Evolutionary conservation across 371 early-diverging fungal species (phyloP).

Genomic region (Hamiltosporidium tvaerminnensis): DNA sequence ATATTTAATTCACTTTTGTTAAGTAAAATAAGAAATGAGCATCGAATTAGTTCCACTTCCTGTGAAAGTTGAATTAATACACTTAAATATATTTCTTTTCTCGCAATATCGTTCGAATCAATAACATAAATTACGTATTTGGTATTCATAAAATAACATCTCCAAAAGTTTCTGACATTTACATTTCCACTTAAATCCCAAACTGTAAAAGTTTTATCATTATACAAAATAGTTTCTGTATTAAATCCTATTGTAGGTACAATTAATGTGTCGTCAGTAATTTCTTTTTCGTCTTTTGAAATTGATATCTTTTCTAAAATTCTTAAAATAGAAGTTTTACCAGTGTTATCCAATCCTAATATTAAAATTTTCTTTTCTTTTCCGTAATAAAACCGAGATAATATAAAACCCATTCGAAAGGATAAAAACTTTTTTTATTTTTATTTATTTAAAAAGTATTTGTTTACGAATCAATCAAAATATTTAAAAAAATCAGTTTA

Average conservation of each 20-base stretch:
- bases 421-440: no score
- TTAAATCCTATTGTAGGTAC: constrained; percentile 18
- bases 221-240: background rate
- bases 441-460: no score
- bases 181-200: constrained; percentile 14
- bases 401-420: constrained; percentile 2
- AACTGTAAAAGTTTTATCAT: constrained; percentile 1
- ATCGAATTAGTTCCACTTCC: constrained; percentile 2
- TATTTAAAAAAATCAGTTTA: no score
- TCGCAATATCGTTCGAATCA: constrained; percentile 4
- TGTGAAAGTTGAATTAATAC: background rate
- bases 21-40: constrained; percentile 5
- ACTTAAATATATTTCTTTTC: constrained; percentile 1
- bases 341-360: background rate
- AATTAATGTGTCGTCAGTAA: background rate
- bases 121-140: constrained; percentile 11
- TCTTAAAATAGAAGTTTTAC: background rate
- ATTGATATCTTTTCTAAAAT: background rate
- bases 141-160: constrained; percentile 6
- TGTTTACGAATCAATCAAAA: no score
- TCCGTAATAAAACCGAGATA: background rate
- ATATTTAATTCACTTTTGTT: constrained; percentile 5
- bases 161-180: constrained; percentile 11
- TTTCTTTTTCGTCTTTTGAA: background rate
- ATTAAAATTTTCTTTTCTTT: constrained; percentile 3